Conservation (phyloP, 2,329 filamentous ascomycete species). For the Fusarium nelsonii region DNA sequence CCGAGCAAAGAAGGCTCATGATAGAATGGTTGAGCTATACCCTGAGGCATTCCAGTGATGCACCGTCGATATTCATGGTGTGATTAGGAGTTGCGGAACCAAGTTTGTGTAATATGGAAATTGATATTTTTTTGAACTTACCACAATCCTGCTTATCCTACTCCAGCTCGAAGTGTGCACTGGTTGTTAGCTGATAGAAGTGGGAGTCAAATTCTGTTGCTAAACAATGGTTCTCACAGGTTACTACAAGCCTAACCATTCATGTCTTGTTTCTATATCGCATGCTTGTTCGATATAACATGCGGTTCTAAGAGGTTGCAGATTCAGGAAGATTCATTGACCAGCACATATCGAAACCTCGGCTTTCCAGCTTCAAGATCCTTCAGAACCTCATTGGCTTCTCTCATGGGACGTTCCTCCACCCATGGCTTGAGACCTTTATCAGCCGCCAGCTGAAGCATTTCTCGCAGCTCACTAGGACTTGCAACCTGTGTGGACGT, state of each 20-base stretch:
- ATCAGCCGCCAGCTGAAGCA: conserved; percentile 68
- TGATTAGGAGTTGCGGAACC: too few species aligned
- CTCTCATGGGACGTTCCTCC: conserved; percentile 64
- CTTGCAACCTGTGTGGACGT: conserved; percentile 60
- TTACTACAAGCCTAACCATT: too few species aligned
- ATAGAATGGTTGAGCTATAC: conserved; percentile 25
- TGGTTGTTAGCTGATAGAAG: too few species aligned
- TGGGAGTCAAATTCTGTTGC: too few species aligned
- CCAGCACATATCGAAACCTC: conserved; percentile 60
- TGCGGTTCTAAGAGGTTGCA: too few species aligned
- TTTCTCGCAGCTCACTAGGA: conserved; percentile 69
- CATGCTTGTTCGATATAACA: too few species aligned
- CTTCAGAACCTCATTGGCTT: conserved; percentile 65
- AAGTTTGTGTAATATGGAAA: too few species aligned
- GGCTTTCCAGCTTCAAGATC: conserved; percentile 68
- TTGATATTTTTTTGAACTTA: too few species aligned
- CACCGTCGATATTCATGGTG: fast-evolving
- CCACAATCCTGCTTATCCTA: too few species aligned
- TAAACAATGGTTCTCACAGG: too few species aligned
- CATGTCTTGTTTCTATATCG: too few species aligned
- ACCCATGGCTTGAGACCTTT: conserved; percentile 69
- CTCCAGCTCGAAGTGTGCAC: too few species aligned
- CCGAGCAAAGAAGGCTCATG: background rate
- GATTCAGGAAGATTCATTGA: conserved; percentile 41
- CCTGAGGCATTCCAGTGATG: background rate